Evolutionary conservation across 2,329 filamentous ascomycete genomes (phyloP), one percentile per base, ranked within the genome.

Genomic region (Aspergillus spinulosporus): DNA sequence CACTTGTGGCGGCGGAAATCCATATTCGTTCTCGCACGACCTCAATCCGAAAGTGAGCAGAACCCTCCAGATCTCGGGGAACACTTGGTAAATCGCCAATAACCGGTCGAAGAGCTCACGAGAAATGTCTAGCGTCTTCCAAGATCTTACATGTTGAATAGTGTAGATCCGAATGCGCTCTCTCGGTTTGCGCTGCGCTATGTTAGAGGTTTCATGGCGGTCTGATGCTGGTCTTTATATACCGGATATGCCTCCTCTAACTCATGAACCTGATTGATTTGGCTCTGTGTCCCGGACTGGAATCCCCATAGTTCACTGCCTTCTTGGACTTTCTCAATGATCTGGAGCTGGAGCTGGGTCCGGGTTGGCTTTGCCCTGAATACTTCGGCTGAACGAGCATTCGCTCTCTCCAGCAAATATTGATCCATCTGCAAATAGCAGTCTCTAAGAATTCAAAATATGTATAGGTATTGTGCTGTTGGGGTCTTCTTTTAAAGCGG

Each of bases 41-140:
- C 49, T 55, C 15, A 47, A 12, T 12, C 57, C 57, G 34, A 61
- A 61, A 3, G 59, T 53, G 12, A 59, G 34, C 5, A 56, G 37
- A 3, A 45, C 48, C 15, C 45, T 47, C 59, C 59, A 61, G 12
- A 61, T 42, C 15, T 59, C 44, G 8, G 47, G 46, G 26, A 58
- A 61, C 2, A 57, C 40, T 14, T 50, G 39, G 11, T 61, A 49
- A 3, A 8, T 34, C 5, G 12, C 31, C 29, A 61, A 26, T 5
- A 60, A 45, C 4, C 46, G n/a, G 8, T 56, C 44, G 26, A 61
- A 53, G 11, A 59, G 49, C 14, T 55, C 47, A 36, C 39, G 46
- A 4, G 57, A 61, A 14, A 61, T 61, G 37, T 61, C 49, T 26
- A 61, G 29, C 9, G 53, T 59, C 14, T 57, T 48, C 59, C 57